A percentile compares a stretch with the other conserved stretches of the same genome.
These are phyloP conservation scores for Melampsora americana DNA, from an alignment of 1,284 basidiomycete genomes.

Conservation along the genomic window DNA sequence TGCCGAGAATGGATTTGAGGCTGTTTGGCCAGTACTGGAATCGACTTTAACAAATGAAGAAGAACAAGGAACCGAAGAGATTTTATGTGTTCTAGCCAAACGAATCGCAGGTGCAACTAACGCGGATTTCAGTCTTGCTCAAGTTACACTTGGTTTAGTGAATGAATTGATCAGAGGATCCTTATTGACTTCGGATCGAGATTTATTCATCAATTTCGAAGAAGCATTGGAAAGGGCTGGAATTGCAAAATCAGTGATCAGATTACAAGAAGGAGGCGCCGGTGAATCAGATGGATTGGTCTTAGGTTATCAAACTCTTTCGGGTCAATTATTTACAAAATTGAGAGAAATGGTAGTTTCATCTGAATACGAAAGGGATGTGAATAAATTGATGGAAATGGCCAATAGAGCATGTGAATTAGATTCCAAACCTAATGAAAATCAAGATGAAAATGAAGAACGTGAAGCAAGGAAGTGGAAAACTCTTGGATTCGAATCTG, in stretches of 20 bases:
- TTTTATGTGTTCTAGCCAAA: slow-evolving; percentile 51
- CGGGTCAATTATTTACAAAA: neutral
- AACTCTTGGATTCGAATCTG: slow-evolving; percentile 72
- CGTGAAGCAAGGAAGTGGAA: slow-evolving; percentile 65
- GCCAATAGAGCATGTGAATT: slow-evolving; percentile 65
- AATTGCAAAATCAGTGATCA: slow-evolving; percentile 61
- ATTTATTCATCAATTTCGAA: slow-evolving; percentile 18
- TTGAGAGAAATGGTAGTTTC: neutral
- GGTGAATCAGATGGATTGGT: slow-evolving; percentile 29
- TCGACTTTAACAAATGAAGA: slow-evolving; percentile 45
- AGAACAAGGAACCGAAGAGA: slow-evolving; percentile 47
- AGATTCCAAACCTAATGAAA: slow-evolving; percentile 53
- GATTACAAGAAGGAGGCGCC: slow-evolving; percentile 67
- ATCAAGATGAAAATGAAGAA: slow-evolving; percentile 57
- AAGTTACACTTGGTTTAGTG: slow-evolving; percentile 29
- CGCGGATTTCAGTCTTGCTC: slow-evolving; percentile 33
- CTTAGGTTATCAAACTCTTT: neutral
- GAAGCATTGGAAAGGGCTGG: slow-evolving; percentile 18
- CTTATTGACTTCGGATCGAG: slow-evolving; percentile 3
- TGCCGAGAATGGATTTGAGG: slow-evolving; percentile 46
- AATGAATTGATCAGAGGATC: slow-evolving; percentile 25
- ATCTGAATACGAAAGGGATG: slow-evolving; percentile 64
- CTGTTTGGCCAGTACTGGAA: slow-evolving; percentile 54
- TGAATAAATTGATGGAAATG: slow-evolving; percentile 65
- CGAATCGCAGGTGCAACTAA: slow-evolving; percentile 53